Base-by-base conservation (phyloP, 805 yeast species). In the Candida pseudoglaebosa region DNA sequence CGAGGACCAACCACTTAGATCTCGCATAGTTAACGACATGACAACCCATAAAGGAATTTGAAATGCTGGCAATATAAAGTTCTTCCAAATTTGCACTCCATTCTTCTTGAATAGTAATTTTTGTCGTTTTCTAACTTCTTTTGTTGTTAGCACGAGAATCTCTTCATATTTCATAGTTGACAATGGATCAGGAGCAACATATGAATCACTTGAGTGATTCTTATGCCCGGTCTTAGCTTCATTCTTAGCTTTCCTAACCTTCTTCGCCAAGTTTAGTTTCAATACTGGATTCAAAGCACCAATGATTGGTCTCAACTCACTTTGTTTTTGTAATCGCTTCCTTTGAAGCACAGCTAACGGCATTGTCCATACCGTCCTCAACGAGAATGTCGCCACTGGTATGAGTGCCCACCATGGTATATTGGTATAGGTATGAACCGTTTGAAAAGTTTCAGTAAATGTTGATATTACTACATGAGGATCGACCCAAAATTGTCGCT, bases 31-130 rank as follows among this genome's bases (percentile, higher is more conserved):
- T 47, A 82, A 67, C 9, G 93, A 82, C 71, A 90, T 69, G 2
- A 82, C 69, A 2, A 89, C 71, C 95, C 96, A 90, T 4, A 90
- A 57, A 0, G 98, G 98, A 15, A 91, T 71, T 55, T 90, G 98
- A 13, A 86, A 76, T 0, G 80, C 62, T 1, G 97, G 97, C 28
- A 88, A 65, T 3, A 84, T 50, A 40, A 79, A 63, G 50, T 84
- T 80, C 57, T 89, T 90, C 88, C 95, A 90, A 41, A 82, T 58
- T 53, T 87, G 91, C 38, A 89, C 85, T 7, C 71, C 66, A 51
- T 82, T 70, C 38, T 75, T 71, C 45, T 73, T 75, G 61, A 84
- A 90, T n/a, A 90, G 65, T 36, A 57, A 57, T 49, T 81, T 79
- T 48, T 91, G 95, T 45, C 95, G 70, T 43, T 78, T 80, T 42